Evolutionary conservation across 108 stramenopile genomes (phyloP), one percentile per base, ranked within the genome.

Genomic region (Parmales sp.): DNA sequence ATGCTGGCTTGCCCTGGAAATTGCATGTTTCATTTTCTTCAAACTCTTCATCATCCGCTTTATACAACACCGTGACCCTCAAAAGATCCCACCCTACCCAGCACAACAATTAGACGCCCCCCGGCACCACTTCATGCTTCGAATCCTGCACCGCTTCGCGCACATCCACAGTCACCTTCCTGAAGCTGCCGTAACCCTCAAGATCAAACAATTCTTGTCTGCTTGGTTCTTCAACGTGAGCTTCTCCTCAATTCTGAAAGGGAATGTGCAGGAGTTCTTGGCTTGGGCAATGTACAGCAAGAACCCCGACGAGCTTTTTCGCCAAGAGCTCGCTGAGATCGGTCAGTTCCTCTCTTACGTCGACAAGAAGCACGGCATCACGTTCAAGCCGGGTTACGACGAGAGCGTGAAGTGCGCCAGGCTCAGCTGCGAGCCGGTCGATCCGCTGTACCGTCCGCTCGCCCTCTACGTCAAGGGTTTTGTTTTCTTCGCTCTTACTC

Each of bases 251-350:
- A 65, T 51, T 22, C 6, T 16, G 50, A 38, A 38, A 13, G 68
- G 50, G 22, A 45, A 88, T 39, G 67, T 88, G 46, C 75, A 84
- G 37, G 68, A 76, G 11, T 87, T 92, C 60, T 79, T 89, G 65
- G 74, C 87, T 0, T 92, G 87, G 87, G 90, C 87, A 8, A 89
- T 89, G 67, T 92, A 83, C 75, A 82, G 74, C 0, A 74, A 81
- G 44, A 63, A 81, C 6, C 26, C 23, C 6, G 48, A 51, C 25
- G 50, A 63, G 34, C 64, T 65, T 43, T 43, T 43, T 43, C 41
- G 11, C 41, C 41, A 51, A 22, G n/a, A 8, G 50, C 50, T 51
- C 50, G 19, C 19, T 16, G 50, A 6, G 50, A 6, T 29, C 26
- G 9, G 29, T 5, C 25, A 5, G 4, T 45, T 38, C 22, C 72